Evolutionary conservation across 306 rosid genomes (phyloP).

Genomic region (Citrullus mucosospermus): DNA sequence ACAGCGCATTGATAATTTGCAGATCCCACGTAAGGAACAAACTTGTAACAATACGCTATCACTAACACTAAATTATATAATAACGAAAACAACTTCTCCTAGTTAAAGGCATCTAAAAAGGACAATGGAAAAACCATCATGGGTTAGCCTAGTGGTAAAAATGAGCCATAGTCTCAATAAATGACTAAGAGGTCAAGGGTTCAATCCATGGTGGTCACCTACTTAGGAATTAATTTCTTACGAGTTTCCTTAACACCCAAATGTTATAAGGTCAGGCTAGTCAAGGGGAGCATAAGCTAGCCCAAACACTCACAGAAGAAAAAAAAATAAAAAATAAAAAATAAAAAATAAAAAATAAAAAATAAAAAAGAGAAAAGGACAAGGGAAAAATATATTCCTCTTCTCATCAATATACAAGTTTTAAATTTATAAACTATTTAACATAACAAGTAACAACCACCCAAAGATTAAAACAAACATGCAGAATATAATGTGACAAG

Average conservation of each 20-base stretch:
- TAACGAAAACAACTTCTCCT: neutral
- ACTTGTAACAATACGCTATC: neutral
- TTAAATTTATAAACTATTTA: neutral
- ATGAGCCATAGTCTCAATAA: too few relatives aligned
- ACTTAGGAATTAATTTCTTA: too few relatives aligned
- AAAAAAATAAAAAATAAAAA: too few relatives aligned
- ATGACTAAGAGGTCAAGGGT: too few relatives aligned
- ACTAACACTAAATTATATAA: neutral
- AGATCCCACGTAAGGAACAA: neutral
- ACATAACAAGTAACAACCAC: neutral
- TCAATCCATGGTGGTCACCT: too few relatives aligned
- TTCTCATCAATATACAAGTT: neutral
- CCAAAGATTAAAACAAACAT: neutral
- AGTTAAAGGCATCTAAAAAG: neutral
- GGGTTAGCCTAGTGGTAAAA: too few relatives aligned
- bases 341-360: too few relatives aligned
- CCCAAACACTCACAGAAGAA: too few relatives aligned
- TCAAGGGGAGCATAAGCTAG: too few relatives aligned
- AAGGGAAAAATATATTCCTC: neutral
- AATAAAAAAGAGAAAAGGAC: neutral
- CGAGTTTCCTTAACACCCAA: too few relatives aligned
- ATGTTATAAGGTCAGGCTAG: too few relatives aligned
- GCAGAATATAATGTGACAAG: conserved; percentile 7
- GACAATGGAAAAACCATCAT: neutral
- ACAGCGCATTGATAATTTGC: neutral